Evolutionary conservation across 2,329 filamentous ascomycete species (phyloP).

Genomic region (Fusarium nanum): DNA sequence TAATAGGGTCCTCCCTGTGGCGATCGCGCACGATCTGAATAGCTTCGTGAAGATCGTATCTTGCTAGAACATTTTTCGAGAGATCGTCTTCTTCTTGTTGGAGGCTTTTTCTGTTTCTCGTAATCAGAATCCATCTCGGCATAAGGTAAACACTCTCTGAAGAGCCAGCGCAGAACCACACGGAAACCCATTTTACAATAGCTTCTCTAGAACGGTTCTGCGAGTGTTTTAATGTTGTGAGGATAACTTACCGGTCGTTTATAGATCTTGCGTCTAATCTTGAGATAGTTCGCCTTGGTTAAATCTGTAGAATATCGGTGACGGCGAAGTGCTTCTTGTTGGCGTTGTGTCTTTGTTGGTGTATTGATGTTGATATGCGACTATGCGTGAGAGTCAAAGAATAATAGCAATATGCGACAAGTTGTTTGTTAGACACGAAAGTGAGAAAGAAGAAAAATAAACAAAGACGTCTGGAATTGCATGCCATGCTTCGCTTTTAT

Average conservation of each 20-base stretch:
- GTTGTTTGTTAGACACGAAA: not conserved
- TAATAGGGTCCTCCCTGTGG: not conserved
- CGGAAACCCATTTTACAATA: constrained; percentile 23
- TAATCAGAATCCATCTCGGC: constrained; percentile 9
- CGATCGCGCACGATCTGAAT: not conserved
- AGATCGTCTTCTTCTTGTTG: not conserved
- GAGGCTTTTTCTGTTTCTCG: constrained; percentile 5
- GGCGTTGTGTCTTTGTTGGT: constrained; percentile 17
- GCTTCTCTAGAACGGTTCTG: constrained; percentile 5
- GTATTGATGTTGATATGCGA: not conserved
- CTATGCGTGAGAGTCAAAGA: not conserved
- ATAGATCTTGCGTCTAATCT: not conserved
- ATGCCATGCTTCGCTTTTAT: not conserved
- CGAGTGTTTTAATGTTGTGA: not conserved
- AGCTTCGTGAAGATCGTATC: not conserved
- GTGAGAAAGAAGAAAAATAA: not conserved
- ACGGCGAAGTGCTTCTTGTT: constrained; percentile 15
- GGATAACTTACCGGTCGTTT: constrained; percentile 8
- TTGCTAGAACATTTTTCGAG: not conserved
- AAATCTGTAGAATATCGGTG: not conserved
- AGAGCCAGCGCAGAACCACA: constrained; percentile 27
- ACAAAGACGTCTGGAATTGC: not conserved
- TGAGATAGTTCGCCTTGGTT: not conserved
- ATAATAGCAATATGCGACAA: not conserved
- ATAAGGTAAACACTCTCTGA: constrained; percentile 7